phyloP scores from a whole-genome alignment of 352 stramenopile genomes.

The Poterioochromonas sp. region DNA sequence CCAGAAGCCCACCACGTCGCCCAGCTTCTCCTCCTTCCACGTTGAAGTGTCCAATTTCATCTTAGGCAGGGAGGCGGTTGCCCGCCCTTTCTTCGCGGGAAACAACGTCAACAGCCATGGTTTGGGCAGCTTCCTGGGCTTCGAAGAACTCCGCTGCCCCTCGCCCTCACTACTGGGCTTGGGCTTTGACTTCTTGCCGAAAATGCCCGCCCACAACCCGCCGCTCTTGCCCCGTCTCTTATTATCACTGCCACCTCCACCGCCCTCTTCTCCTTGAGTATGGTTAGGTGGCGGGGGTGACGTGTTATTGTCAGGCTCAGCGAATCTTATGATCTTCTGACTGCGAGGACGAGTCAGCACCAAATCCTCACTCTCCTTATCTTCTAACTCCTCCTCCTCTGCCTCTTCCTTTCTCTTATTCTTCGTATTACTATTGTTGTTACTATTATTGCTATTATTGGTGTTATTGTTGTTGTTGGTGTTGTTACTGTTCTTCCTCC shows the following conservation, averaged over 20 bases:
- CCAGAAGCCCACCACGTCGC: not conserved
- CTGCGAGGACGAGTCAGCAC: not conserved
- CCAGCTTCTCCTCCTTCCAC: not conserved
- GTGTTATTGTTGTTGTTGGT: not conserved
- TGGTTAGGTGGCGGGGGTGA: not conserved
- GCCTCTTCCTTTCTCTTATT: not conserved
- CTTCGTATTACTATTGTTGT: not conserved
- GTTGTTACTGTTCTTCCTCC: not conserved
- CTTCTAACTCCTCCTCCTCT: not conserved
- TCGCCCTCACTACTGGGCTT: too few relatives aligned
- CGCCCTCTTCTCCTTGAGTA: not conserved
- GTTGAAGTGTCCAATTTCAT: not conserved
- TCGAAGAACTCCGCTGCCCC: too few relatives aligned
- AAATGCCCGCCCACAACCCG: too few relatives aligned
- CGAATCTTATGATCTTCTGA: not conserved
- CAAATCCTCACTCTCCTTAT: not conserved
- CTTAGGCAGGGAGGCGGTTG: not conserved
- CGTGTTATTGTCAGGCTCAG: not conserved
- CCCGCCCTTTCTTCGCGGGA: too few relatives aligned
- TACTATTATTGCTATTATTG: not conserved
- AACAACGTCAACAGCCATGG: too few relatives aligned
- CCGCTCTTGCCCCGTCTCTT: too few relatives aligned
- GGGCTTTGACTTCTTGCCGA: too few relatives aligned
- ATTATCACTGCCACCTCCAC: not conserved
- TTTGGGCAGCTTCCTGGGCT: too few relatives aligned